A percentile compares a stretch with the other conserved stretches of the same genome.
Evolutionary conservation across 2,329 filamentous ascomycete genomes (phyloP).

Genomic region (Fusarium luffae): DNA sequence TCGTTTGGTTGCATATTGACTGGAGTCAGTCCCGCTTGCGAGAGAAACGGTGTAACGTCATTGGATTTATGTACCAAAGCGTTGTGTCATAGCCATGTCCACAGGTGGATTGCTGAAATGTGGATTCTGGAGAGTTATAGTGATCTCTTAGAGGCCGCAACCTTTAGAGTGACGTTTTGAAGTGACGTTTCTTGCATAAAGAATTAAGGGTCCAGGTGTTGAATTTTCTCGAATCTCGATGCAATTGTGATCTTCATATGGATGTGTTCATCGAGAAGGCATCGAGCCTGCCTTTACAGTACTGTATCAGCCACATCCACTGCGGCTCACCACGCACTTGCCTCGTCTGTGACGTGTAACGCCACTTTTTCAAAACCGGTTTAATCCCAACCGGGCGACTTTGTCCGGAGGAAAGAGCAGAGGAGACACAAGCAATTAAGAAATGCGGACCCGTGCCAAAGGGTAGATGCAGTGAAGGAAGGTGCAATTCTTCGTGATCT

Average conservation of each 20-base stretch:
- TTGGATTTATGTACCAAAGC: slow-evolving; percentile 27
- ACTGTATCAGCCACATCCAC: slow-evolving; percentile 25
- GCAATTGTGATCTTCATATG: slow-evolving; percentile 18
- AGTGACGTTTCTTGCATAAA: slow-evolving; percentile 32
- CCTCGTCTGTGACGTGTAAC: slow-evolving; percentile 32
- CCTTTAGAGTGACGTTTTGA: slow-evolving; percentile 18
- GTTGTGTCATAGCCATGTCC: slow-evolving; percentile 36
- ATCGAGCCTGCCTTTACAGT: neutral
- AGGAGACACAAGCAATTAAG: slow-evolving; percentile 3
- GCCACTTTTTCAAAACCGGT: slow-evolving; percentile 30
- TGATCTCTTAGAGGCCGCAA: slow-evolving; percentile 18
- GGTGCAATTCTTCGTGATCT: slow-evolving; percentile 3
- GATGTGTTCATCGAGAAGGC: slow-evolving; percentile 1
- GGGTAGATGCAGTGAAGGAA: slow-evolving; percentile 10
- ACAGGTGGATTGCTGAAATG: slow-evolving; percentile 34
- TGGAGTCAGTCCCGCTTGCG: slow-evolving; percentile 30
- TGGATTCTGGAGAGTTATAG: slow-evolving; percentile 18
- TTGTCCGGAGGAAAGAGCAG: slow-evolving; percentile 18
- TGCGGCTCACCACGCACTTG: slow-evolving; percentile 21
- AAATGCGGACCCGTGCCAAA: slow-evolving; percentile 10
- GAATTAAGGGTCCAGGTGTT: slow-evolving; percentile 10
- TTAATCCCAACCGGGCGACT: slow-evolving; percentile 23
- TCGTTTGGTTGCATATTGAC: slow-evolving; percentile 31
- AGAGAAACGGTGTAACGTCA: slow-evolving; percentile 36
- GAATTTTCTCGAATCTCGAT: slow-evolving; percentile 34